A percentile compares a stretch with the other conserved stretches of the same genome.
phyloP scores from a whole-genome alignment of 352 stramenopile species.

The Aphanomyces stellatus region DNA sequence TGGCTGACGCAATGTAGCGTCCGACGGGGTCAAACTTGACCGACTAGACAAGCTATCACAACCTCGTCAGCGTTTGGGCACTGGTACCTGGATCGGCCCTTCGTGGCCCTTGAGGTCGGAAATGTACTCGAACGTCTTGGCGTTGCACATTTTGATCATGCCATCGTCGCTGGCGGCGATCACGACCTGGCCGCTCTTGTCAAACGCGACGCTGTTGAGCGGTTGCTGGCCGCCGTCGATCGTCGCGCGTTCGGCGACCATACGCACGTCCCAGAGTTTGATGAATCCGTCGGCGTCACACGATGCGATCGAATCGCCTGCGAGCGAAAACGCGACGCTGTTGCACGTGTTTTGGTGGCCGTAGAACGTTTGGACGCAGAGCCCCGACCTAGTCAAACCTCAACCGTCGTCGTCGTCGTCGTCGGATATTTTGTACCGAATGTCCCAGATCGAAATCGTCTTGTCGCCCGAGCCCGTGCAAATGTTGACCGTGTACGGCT shows the following conservation, averaged over 20 bases:
- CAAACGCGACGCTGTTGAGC: slow-evolving; percentile 87
- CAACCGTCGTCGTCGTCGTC: slow-evolving; percentile 27
- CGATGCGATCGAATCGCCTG: slow-evolving; percentile 85
- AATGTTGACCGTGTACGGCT: slow-evolving; percentile 90
- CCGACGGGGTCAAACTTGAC: slow-evolving; percentile 86
- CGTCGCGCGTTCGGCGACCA: slow-evolving; percentile 86
- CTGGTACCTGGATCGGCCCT: slow-evolving; percentile 85
- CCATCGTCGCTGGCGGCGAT: slow-evolving; percentile 86
- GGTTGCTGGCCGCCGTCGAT: slow-evolving; percentile 83
- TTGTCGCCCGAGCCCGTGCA: slow-evolving; percentile 92
- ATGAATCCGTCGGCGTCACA: slow-evolving; percentile 91
- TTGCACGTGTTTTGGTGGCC: slow-evolving; percentile 93
- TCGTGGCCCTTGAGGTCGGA: slow-evolving; percentile 86
- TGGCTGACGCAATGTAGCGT: slow-evolving; percentile 84
- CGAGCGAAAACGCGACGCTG: slow-evolving; percentile 76
- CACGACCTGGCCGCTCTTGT: slow-evolving; percentile 80
- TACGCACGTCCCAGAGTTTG: slow-evolving; percentile 93
- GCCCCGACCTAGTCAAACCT: slow-evolving; percentile 32
- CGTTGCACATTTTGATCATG: slow-evolving; percentile 83
- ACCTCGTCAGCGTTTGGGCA: slow-evolving; percentile 15
- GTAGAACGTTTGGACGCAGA: slow-evolving; percentile 93
- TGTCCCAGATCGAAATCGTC: slow-evolving; percentile 92
- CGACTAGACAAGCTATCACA: slow-evolving; percentile 32
- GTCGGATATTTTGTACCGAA: too few species aligned
- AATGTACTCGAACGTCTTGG: slow-evolving; percentile 56